phyloP scores from a whole-genome alignment of 768 basidiomycete species.

The Collybia sordida region DNA sequence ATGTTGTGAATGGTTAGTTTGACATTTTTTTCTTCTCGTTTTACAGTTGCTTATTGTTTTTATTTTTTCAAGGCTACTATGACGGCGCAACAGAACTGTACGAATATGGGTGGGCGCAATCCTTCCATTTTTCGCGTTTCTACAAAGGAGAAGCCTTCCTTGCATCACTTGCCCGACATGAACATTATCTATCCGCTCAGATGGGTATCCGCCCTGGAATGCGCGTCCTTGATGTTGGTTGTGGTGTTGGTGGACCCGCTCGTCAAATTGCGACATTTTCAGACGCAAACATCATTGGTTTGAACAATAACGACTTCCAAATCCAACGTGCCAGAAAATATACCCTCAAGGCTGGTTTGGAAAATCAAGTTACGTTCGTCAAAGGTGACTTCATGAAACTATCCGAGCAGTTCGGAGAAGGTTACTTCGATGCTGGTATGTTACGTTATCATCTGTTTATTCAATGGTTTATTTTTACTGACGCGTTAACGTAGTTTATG shows the following conservation, averaged over 20 bases:
- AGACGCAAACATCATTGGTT: conserved; percentile 78
- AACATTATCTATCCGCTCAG: conserved; percentile 92
- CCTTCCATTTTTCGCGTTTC: conserved; percentile 97
- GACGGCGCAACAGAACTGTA: conserved; percentile 95
- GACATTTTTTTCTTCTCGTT: not conserved
- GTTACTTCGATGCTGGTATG: conserved; percentile 91
- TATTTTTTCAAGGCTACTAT: conserved; percentile 71
- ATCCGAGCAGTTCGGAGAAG: conserved; percentile 86
- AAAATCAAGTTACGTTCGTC: conserved; percentile 76
- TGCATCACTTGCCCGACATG: conserved; percentile 85
- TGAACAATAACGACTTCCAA: conserved; percentile 98
- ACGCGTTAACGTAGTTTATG: conserved; percentile 61
- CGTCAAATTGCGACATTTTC: conserved; percentile 92
- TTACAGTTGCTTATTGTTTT: not conserved
- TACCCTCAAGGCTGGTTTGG: conserved; percentile 73
- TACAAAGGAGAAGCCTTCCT: conserved; percentile 84
- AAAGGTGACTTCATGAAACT: conserved; percentile 99
- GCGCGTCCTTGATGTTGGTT: conserved; percentile 97
- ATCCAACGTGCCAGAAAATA: conserved; percentile 82
- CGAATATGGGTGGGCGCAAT: conserved; percentile 90
- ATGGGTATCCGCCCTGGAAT: conserved; percentile 87
- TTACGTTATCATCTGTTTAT: conserved; percentile 5
- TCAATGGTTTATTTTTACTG: conserved; percentile 6
- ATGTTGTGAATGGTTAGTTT: conserved; percentile 85
- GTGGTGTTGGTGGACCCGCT: conserved; percentile 97